A percentile compares a stretch with the other conserved stretches of the same genome.
phyloP scores from a whole-genome alignment of 768 basidiomycete species.

The Hirschioporus abietinus region DNA sequence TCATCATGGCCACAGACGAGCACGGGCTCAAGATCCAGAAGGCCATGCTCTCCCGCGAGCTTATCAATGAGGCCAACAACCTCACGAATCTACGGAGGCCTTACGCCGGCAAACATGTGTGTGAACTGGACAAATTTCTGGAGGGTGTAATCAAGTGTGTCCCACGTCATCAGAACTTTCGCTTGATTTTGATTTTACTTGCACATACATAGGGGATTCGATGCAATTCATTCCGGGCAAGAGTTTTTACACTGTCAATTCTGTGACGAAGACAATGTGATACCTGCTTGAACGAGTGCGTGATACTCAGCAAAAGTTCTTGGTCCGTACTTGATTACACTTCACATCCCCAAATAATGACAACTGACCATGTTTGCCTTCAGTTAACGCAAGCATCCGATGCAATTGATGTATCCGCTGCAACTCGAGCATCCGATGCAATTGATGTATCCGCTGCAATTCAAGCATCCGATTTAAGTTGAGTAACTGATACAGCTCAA shows the following conservation, averaged over 20 bases:
- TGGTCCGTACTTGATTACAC: not conserved
- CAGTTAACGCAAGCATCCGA: no score
- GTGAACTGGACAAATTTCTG: not conserved
- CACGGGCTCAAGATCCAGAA: constrained; percentile 91
- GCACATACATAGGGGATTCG: not conserved
- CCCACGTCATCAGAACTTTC: not conserved
- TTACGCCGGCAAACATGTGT: not conserved
- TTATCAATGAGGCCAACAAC: not conserved
- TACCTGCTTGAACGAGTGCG: not conserved
- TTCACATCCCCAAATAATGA: not conserved
- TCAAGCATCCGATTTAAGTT: no score
- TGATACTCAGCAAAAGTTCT: not conserved
- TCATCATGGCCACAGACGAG: constrained; percentile 85
- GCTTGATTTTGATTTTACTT: no score
- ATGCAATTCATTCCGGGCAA: not conserved
- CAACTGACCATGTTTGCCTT: no score
- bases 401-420: no score
- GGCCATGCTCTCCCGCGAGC: constrained; percentile 41
- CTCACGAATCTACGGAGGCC: not conserved
- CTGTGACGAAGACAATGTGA: not conserved
- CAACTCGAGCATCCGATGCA: no score
- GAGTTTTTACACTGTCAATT: not conserved
- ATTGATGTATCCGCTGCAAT: no score
- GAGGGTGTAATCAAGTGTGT: not conserved
- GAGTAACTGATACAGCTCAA: no score